Base-by-base conservation (phyloP, 495 filamentous ascomycete genomes). In the Tetracladium marchalianum region DNA sequence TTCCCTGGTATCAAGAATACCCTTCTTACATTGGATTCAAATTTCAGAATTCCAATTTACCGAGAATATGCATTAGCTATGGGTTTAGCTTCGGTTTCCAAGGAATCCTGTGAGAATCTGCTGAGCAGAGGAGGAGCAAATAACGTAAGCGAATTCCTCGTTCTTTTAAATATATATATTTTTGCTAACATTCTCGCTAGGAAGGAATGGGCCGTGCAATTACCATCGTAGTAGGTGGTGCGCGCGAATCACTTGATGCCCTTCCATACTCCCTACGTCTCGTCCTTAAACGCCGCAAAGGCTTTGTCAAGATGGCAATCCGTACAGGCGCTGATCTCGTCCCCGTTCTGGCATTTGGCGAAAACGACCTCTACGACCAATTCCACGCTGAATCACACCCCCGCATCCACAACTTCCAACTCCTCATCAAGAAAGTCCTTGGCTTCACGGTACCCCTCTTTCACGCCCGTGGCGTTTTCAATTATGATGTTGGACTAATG, bases 1-100 rank as follows among this genome's bases (percentile, higher is more conserved):
- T 98, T 96, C 54, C 93, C 93, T 0, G 90, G 88, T n/a, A 95
- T 98, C 54, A 94, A 79, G 15, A 98, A 88, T 62, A 90, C 85
- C 15, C 71, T 98, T 1, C 71, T 97, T 8, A 98, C 92, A 0
- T 75, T 98, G 12, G 92, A 95, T 59, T 79, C 80, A 19, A 98
- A 97, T 67, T 98, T 98, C 65, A 80, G 85, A 19, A 83, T 97
- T 43, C 92, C 92, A 0, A 76, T 97, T 16, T 96, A 97, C 61
- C 75, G 93, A 47, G 92, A 98, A 55, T 97, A 95, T 62, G 77
- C 86, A 2, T 73, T 98, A 31, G 75, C 80, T 27, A 77, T 94
- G 73, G 92, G 92, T 1, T 64, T 98, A 16, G 84, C 82, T 1
- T 89, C 84, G 17, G 92, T 98, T 9, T 94, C 87, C 1, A 82